Conservation (phyloP, 1,139 yeast genomes). For the Lodderomyces elongisporus region DNA sequence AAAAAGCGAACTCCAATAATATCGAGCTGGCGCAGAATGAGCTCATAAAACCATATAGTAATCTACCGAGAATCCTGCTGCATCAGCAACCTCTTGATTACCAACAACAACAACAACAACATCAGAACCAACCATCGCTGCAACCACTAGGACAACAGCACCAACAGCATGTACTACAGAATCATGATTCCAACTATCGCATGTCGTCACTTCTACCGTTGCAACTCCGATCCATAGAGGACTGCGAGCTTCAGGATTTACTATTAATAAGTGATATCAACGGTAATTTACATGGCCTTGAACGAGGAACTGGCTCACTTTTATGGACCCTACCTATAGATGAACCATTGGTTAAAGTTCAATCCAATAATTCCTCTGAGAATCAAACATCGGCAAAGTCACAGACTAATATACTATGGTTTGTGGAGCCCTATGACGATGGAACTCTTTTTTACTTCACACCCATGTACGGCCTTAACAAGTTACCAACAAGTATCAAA, state of each 20-base stretch:
- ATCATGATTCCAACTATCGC: slow-evolving; percentile 5
- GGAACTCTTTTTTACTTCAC: slow-evolving; percentile 86
- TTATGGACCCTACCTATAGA: slow-evolving; percentile 69
- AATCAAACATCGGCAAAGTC: slow-evolving; percentile 2
- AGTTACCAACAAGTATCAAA: slow-evolving; percentile 75
- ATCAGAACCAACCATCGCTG: slow-evolving; percentile 9
- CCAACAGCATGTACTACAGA: slow-evolving; percentile 7
- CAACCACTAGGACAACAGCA: slow-evolving; percentile 8
- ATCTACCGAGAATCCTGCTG: slow-evolving; percentile 2
- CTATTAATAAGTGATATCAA: slow-evolving; percentile 78
- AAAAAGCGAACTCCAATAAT: slow-evolving; percentile 12
- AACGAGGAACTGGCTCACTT: slow-evolving; percentile 69
- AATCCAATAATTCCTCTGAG: slow-evolving; percentile 20
- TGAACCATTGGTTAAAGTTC: slow-evolving; percentile 48
- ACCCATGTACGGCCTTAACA: slow-evolving; percentile 70
- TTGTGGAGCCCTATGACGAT: slow-evolving; percentile 86
- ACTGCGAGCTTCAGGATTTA: slow-evolving; percentile 57
- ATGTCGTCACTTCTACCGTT: slow-evolving; percentile 24
- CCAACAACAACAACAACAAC: slow-evolving; percentile 6
- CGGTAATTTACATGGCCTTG: slow-evolving; percentile 81
- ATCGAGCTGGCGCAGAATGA: neutral
- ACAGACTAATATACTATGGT: slow-evolving; percentile 50
- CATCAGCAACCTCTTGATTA: slow-evolving; percentile 8
- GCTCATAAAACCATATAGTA: slow-evolving; percentile 2
- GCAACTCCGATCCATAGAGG: slow-evolving; percentile 40